phyloP scores from a whole-genome alignment of 2,329 filamentous ascomycete species.

The Sphaerulina populicola region DNA sequence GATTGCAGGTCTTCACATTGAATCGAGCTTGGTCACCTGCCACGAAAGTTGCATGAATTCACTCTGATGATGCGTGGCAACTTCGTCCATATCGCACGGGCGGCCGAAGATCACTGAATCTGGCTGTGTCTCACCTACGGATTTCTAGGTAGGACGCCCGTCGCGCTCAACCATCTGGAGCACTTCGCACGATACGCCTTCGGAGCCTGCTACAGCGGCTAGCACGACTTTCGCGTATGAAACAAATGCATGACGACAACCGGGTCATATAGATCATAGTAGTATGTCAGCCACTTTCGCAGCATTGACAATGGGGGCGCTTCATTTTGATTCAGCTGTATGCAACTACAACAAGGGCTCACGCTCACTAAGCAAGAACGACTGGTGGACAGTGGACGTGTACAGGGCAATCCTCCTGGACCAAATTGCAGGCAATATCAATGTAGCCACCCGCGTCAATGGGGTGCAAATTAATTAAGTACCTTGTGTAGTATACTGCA shows the following conservation, averaged over 20 bases:
- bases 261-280: neutral
- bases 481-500: too few species aligned
- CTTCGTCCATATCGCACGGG: neutral
- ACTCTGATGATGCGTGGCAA: neutral
- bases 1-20: neutral
- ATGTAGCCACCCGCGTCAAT: too few species aligned
- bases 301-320: neutral
- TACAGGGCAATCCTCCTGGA: too few species aligned
- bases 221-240: neutral
- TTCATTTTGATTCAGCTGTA: neutral
- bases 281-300: neutral
- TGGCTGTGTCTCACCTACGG: neutral
- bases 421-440: too few species aligned
- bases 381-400: too few species aligned
- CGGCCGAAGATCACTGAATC: neutral
- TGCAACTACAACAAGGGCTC: neutral
- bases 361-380: neutral
- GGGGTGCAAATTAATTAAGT: too few species aligned
- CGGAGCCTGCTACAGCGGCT: neutral
- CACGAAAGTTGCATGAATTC: neutral
- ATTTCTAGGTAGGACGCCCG: too few species aligned
- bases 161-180: too few species aligned
- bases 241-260: neutral
- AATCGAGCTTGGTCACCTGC: neutral
- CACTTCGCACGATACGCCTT: neutral